These are phyloP conservation scores for Fraxinus quadrangulata DNA, from an alignment of 257 asterid genomes.

Conservation along the genomic window DNA sequence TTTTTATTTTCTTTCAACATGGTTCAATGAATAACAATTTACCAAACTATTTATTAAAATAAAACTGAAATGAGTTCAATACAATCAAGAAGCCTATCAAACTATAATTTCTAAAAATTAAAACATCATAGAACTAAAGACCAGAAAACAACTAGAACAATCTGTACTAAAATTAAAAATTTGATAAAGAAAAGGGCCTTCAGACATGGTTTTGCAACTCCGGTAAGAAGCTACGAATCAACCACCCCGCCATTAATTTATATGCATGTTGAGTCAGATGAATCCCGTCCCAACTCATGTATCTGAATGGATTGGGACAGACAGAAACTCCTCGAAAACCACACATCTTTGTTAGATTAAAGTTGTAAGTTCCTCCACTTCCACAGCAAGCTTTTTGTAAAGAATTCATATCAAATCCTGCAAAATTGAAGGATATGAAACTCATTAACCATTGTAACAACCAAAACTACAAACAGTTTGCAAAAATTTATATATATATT, in stretches of 20 bases:
- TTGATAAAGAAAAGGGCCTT: no score
- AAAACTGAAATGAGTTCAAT: neutral
- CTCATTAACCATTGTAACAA: neutral
- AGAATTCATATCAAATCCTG: constrained; percentile 18
- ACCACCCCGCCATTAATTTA: constrained; percentile 11
- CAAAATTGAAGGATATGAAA: neutral
- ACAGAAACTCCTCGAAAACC: neutral
- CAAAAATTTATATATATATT: no score
- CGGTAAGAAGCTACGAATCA: constrained; percentile 11
- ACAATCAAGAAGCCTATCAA: no score
- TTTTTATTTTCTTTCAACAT: no score
- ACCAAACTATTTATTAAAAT: neutral
- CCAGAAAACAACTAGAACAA: neutral
- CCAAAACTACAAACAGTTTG: neutral
- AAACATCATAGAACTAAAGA: no score
- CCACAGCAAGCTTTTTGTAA: constrained; percentile 31
- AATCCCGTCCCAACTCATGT: neutral
- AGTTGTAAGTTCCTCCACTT: constrained; percentile 27
- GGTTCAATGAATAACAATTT: no score
- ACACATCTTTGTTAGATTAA: constrained; percentile 22
- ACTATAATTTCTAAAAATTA: neutral
- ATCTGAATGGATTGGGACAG: neutral
- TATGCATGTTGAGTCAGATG: neutral
- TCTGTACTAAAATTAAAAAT: neutral
- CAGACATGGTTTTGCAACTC: constrained; percentile 4